Conservation (phyloP, 176 grass and related monocot species). For the Olyra latifolia region DNA sequence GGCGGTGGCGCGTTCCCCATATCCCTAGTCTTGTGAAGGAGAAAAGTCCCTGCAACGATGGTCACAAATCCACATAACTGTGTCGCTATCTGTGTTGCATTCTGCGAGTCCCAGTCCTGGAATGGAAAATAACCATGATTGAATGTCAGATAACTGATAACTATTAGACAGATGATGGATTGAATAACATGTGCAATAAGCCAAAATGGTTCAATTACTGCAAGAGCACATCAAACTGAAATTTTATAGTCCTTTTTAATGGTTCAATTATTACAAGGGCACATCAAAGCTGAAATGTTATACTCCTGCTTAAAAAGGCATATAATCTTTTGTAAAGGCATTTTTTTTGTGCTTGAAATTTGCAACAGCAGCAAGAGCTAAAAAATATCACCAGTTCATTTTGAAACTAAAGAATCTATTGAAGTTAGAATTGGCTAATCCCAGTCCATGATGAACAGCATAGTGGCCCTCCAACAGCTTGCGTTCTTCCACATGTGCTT, state of each 20-base stretch:
- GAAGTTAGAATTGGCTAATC: background rate
- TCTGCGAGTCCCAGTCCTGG: conserved; percentile 67
- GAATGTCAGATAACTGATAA: conserved; percentile 19
- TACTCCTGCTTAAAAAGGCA: background rate
- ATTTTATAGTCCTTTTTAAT: background rate
- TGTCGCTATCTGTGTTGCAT: conserved; percentile 61
- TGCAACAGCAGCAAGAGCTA: background rate
- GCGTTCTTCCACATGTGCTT: background rate
- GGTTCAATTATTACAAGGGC: background rate
- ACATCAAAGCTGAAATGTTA: background rate
- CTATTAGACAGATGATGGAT: conserved; percentile 3
- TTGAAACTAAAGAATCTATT: background rate
- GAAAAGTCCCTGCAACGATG: conserved; percentile 70
- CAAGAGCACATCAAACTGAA: conserved; percentile 4
- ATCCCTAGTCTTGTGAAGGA: conserved; percentile 79
- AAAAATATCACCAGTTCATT: background rate
- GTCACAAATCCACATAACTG: conserved; percentile 70
- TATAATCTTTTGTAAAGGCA: background rate
- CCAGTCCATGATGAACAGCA: background rate
- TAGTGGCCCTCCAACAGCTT: background rate
- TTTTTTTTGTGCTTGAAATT: background rate
- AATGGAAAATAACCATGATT: conserved; percentile 13
- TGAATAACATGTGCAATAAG: background rate
- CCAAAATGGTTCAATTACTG: background rate
- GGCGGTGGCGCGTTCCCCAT: conserved; percentile 36